These are phyloP conservation scores for Globisporangium uncinulatum DNA, from an alignment of 352 stramenopile species.

Conservation along the genomic window DNA sequence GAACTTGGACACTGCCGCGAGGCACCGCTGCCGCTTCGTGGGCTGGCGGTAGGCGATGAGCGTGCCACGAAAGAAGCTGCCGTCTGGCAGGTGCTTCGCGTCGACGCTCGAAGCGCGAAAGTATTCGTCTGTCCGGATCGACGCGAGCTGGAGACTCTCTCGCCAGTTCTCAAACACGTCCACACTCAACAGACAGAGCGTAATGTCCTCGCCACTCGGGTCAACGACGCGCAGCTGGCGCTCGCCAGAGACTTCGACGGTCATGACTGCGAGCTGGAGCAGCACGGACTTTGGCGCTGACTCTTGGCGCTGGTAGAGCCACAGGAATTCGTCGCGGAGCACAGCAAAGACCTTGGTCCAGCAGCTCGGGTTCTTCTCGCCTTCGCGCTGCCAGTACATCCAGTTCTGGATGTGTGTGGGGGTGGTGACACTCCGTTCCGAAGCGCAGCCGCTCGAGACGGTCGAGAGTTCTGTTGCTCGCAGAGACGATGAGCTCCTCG, in stretches of 20 bases:
- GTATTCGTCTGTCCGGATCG: constrained; percentile 29
- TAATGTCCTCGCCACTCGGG: constrained; percentile 39
- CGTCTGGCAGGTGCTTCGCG: constrained; percentile 27
- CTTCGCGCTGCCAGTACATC: constrained; percentile 67
- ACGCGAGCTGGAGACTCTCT: constrained; percentile 31
- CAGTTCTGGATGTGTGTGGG: constrained; percentile 23
- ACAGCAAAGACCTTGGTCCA: constrained; percentile 69
- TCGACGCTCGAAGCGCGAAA: constrained; percentile 28
- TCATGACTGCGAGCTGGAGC: constrained; percentile 51
- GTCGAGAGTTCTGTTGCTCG: neutral
- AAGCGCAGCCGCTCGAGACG: neutral
- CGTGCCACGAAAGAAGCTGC: constrained; percentile 45
- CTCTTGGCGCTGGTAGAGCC: constrained; percentile 46
- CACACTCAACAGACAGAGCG: constrained; percentile 29
- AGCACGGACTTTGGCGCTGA: constrained; percentile 23
- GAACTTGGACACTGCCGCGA: constrained; percentile 23
- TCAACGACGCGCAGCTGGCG: constrained; percentile 36
- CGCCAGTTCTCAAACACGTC: constrained; percentile 25
- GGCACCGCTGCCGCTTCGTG: constrained; percentile 30
- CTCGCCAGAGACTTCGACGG: constrained; percentile 23
- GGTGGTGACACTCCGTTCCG: neutral
- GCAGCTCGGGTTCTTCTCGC: constrained; percentile 26
- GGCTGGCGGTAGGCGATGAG: constrained; percentile 31
- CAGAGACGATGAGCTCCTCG: neutral
- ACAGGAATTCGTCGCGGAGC: constrained; percentile 45